phyloP scores from a whole-genome alignment of 306 rosid species.

The Spatholobus suberectus region DNA sequence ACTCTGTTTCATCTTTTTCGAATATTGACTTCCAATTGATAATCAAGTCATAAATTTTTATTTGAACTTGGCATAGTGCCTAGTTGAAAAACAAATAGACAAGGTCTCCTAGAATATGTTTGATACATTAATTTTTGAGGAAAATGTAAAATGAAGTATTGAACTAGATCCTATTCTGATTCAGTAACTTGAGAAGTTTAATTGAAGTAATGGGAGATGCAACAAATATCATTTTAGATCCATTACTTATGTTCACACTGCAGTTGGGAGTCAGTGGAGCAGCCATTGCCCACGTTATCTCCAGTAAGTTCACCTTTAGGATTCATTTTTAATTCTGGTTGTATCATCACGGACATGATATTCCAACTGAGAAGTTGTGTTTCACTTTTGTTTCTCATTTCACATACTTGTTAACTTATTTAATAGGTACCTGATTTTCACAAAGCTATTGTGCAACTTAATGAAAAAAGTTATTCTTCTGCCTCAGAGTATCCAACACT shows the following conservation, averaged over 20 bases:
- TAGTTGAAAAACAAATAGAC: too few species aligned
- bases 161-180: background rate
- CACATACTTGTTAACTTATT: background rate
- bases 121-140: too few species aligned
- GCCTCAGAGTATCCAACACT: slow-evolving; percentile 68
- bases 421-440: slow-evolving; percentile 68
- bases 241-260: slow-evolving; percentile 64
- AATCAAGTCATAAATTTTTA: too few species aligned
- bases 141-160: too few species aligned
- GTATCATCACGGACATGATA: background rate
- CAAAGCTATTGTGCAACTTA: slow-evolving; percentile 68
- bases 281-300: slow-evolving; percentile 84
- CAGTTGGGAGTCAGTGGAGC: slow-evolving; percentile 79
- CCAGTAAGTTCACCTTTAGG: slow-evolving; percentile 65
- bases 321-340: slow-evolving; percentile 12
- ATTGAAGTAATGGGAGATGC: slow-evolving; percentile 62
- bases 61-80: too few species aligned
- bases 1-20: too few species aligned
- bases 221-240: slow-evolving; percentile 75
- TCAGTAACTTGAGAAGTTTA: slow-evolving; percentile 30
- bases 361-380: background rate
- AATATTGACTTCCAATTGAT: too few species aligned
- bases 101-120: too few species aligned
- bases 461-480: slow-evolving; percentile 68
- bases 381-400: slow-evolving; percentile 28